Evolutionary conservation across 176 grass and related monocot genomes (phyloP).

Genomic region (Olyra latifolia): DNA sequence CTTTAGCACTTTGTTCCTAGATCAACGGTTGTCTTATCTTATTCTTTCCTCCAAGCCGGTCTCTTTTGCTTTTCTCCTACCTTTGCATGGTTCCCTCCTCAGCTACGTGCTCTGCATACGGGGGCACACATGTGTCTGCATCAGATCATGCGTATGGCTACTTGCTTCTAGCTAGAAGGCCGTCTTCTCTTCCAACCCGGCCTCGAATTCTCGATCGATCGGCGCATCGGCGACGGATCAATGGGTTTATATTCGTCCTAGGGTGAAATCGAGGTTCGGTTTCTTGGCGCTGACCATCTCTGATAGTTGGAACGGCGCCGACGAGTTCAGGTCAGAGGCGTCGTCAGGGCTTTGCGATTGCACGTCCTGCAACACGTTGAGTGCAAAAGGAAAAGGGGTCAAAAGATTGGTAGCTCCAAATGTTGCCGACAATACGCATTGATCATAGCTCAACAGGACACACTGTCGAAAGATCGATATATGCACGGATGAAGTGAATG

Average conservation of each 20-base stretch:
- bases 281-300: constrained; percentile 45
- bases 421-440: constrained; percentile 42
- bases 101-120: constrained; percentile 7
- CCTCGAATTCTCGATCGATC: background rate
- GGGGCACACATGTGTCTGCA: background rate
- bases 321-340: constrained; percentile 47
- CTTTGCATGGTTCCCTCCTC: background rate
- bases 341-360: constrained; percentile 46
- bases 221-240: background rate
- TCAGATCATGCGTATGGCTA: constrained; percentile 22
- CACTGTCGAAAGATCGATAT: constrained; percentile 28
- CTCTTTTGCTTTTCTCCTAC: constrained; percentile 44
- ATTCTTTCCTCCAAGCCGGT: constrained; percentile 37
- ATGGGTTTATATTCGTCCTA: constrained; percentile 62
- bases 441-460: constrained; percentile 18
- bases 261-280: constrained; percentile 82
- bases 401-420: constrained; percentile 22
- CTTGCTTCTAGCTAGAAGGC: too few relatives aligned
- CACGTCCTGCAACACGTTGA: constrained; percentile 53
- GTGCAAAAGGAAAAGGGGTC: background rate
- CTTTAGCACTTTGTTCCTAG: constrained; percentile 62
- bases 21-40: constrained; percentile 50
- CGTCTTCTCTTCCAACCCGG: background rate
- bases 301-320: constrained; percentile 31
- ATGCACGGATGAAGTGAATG: constrained; percentile 27